These are phyloP conservation scores for Pyrenophora graminea DNA, from an alignment of 2,329 filamentous ascomycete species.

Conservation along the genomic window DNA sequence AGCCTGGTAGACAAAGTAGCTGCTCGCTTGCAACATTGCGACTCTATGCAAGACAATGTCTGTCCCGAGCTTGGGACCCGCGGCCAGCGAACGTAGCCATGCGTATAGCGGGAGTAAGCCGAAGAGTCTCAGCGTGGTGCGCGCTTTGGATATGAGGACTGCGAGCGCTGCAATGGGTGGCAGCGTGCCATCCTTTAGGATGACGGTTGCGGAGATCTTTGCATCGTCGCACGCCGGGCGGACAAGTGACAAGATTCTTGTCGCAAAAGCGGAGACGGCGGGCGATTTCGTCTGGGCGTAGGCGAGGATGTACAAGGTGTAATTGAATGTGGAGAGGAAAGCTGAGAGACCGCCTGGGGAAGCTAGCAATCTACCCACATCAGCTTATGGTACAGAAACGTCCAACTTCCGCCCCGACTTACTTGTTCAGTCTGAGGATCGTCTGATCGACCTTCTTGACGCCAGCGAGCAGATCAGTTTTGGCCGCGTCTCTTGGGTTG, in stretches of 20 bases:
- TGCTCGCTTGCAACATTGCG: constrained; percentile 47
- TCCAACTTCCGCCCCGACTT: background rate
- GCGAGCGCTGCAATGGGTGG: constrained; percentile 45
- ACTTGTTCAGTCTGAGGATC: constrained; percentile 53
- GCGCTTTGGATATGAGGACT: constrained; percentile 47
- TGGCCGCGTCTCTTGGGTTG: constrained; percentile 18
- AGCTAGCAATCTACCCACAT: constrained; percentile 46
- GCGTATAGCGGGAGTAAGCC: constrained; percentile 52
- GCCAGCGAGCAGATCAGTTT: constrained; percentile 31
- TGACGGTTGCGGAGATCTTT: constrained; percentile 29
- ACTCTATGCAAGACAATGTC: constrained; percentile 50
- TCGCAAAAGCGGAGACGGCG: constrained; percentile 32
- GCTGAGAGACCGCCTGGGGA: constrained; percentile 51
- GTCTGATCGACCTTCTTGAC: constrained; percentile 45
- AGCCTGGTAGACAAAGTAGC: constrained; percentile 51
- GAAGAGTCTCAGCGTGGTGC: constrained; percentile 52
- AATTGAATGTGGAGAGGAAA: constrained; percentile 54
- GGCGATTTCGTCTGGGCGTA: constrained; percentile 49
- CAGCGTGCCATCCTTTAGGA: constrained; percentile 33
- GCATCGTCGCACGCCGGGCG: constrained; percentile 35
- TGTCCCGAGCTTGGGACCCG: constrained; percentile 49
- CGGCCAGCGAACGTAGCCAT: constrained; percentile 48
- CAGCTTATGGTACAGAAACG: constrained; percentile 1
- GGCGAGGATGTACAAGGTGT: constrained; percentile 52
- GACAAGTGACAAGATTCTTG: constrained; percentile 41